Conservation (phyloP, 345 rosid genomes). For the Nephelium lappaceum region DNA sequence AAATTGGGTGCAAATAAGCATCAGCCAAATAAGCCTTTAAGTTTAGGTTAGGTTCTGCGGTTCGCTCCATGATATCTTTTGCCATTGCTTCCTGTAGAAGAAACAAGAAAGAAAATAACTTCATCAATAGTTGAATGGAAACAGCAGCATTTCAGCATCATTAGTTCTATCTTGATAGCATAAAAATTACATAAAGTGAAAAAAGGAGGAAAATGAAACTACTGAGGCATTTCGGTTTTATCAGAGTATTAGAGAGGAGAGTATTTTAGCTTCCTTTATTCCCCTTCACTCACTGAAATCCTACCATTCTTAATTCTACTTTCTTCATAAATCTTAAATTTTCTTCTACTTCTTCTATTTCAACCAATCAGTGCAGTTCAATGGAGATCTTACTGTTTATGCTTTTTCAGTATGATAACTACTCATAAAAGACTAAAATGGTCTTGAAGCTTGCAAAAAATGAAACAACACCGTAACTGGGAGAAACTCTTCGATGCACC, state of each 20-base stretch:
- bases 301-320: neutral
- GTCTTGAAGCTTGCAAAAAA: neutral
- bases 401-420: neutral
- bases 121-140: slow-evolving; percentile 3
- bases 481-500: no score
- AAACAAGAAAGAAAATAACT: slow-evolving; percentile 5
- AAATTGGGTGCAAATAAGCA: slow-evolving; percentile 94
- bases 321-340: neutral
- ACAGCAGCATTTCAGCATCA: neutral
- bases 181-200: no score
- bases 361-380: neutral
- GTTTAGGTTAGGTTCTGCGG: slow-evolving; percentile 58
- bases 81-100: slow-evolving; percentile 87
- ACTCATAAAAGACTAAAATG: neutral
- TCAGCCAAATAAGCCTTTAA: slow-evolving; percentile 76
- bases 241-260: neutral
- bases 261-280: neutral
- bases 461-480: neutral
- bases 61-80: slow-evolving; percentile 64
- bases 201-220: neutral
- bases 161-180: no score
- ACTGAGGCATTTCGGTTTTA: neutral
- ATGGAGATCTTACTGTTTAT: neutral
- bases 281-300: neutral
- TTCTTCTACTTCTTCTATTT: slow-evolving; percentile 1